phyloP scores from a whole-genome alignment of 306 rosid species.

The Rosa lucieae region DNA sequence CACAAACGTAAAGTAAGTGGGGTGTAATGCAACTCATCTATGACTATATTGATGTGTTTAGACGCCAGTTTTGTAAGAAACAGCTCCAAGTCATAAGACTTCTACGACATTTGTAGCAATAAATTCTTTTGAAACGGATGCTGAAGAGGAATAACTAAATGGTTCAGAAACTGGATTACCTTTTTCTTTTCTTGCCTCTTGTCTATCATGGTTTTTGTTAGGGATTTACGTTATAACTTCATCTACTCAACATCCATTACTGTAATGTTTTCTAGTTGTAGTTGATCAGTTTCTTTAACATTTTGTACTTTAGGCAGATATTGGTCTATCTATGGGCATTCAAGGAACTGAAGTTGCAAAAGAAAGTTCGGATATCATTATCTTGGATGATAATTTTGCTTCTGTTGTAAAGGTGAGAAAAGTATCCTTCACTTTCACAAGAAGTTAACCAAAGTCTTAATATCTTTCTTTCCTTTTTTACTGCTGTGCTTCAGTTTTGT shows the following conservation, averaged over 20 bases:
- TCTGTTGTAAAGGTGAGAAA: constrained; percentile 83
- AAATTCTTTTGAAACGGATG: background rate
- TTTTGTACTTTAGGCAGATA: constrained; percentile 89
- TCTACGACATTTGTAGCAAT: background rate
- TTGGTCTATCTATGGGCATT: constrained; percentile 99
- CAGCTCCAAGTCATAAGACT: background rate
- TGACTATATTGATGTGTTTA: background rate
- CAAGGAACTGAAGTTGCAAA: constrained; percentile 99
- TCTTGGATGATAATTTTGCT: constrained; percentile 92
- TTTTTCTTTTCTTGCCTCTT: background rate
- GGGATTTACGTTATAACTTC: background rate
- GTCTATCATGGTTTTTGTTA: background rate
- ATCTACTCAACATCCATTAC: background rate
- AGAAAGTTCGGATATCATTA: constrained; percentile 96
- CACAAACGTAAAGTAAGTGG: background rate
- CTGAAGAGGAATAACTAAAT: background rate
- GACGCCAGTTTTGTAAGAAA: background rate
- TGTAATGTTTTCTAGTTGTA: constrained; percentile 17
- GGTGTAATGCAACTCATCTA: background rate
- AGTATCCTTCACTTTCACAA: background rate
- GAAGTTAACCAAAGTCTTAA: background rate
- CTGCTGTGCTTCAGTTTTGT: background rate
- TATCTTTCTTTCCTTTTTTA: background rate
- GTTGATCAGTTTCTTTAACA: constrained; percentile 38
- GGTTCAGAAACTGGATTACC: background rate